Evolutionary conservation across 805 yeast species (phyloP).

Genomic region (Saccharomycopsis schoenii): DNA sequence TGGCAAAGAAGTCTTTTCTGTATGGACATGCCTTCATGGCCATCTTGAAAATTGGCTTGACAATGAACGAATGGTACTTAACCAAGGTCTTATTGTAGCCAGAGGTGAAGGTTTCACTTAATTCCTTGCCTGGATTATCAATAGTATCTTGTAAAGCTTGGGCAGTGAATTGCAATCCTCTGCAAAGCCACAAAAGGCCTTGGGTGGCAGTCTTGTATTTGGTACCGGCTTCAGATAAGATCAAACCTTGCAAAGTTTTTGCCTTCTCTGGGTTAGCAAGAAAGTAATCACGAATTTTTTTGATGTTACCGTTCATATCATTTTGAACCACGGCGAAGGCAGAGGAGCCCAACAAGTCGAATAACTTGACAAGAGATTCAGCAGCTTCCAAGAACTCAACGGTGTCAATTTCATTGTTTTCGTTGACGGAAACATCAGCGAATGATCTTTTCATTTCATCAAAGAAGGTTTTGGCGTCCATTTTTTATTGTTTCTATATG

Average conservation of each 20-base stretch:
- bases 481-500: background rate
- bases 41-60: constrained; percentile 79
- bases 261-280: constrained; percentile 54
- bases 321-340: constrained; percentile 80
- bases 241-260: constrained; percentile 67
- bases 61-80: constrained; percentile 71
- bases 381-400: constrained; percentile 73
- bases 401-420: constrained; percentile 57
- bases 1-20: constrained; percentile 73
- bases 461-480: constrained; percentile 58
- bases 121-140: constrained; percentile 49
- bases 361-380: constrained; percentile 71
- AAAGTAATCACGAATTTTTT: constrained; percentile 59
- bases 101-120: constrained; percentile 69
- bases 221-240: constrained; percentile 58
- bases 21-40: constrained; percentile 96
- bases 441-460: constrained; percentile 69
- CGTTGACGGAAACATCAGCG: constrained; percentile 57
- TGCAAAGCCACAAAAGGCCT: constrained; percentile 77
- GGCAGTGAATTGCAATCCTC: constrained; percentile 88
- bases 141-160: constrained; percentile 77
- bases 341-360: constrained; percentile 74
- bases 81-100: constrained; percentile 76
- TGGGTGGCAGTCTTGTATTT: constrained; percentile 73
- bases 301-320: constrained; percentile 82